Evolutionary conservation across 257 asterid genomes (phyloP).

Genomic region (Prunella vulgaris): DNA sequence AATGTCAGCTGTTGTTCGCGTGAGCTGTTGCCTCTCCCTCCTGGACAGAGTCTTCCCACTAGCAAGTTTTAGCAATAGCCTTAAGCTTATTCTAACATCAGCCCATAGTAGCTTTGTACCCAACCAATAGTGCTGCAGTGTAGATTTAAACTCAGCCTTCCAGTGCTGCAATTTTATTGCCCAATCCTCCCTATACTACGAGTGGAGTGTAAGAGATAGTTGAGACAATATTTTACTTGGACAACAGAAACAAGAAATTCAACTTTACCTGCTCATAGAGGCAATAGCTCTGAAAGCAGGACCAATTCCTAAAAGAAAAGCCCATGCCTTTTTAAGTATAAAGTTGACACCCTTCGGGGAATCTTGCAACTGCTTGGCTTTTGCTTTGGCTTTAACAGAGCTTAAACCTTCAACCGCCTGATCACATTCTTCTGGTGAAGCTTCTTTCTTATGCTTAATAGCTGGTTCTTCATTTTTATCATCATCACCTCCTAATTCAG

Average conservation of each 20-base stretch:
- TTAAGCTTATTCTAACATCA: constrained; percentile 82
- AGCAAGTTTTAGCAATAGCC: constrained; percentile 80
- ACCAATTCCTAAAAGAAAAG: constrained; percentile 81
- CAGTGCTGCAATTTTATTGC: constrained; percentile 56
- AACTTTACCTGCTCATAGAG: constrained; percentile 86
- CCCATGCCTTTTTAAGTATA: constrained; percentile 68
- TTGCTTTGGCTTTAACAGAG: constrained; percentile 85
- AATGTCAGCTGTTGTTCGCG: constrained; percentile 93
- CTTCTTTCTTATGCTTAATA: constrained; percentile 69
- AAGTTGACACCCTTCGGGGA: constrained; percentile 50
- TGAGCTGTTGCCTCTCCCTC: constrained; percentile 96
- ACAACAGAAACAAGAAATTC: constrained; percentile 18
- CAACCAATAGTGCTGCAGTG: constrained; percentile 93
- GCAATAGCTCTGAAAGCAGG: constrained; percentile 89
- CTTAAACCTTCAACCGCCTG: constrained; percentile 95
- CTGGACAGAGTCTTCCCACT: constrained; percentile 85
- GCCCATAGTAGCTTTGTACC: constrained; percentile 92
- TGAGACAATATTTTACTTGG: constrained; percentile 2
- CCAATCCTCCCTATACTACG: constrained; percentile 72
- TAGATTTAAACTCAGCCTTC: constrained; percentile 80
- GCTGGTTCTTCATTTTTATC: constrained; percentile 54
- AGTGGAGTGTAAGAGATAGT: constrained; percentile 22
- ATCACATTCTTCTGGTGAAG: constrained; percentile 98
- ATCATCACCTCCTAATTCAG: constrained; percentile 40
- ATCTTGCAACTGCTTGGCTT: constrained; percentile 82